Evolutionary conservation across 2,329 filamentous ascomycete genomes (phyloP).

Genomic region (Mycogone perniciosa): DNA sequence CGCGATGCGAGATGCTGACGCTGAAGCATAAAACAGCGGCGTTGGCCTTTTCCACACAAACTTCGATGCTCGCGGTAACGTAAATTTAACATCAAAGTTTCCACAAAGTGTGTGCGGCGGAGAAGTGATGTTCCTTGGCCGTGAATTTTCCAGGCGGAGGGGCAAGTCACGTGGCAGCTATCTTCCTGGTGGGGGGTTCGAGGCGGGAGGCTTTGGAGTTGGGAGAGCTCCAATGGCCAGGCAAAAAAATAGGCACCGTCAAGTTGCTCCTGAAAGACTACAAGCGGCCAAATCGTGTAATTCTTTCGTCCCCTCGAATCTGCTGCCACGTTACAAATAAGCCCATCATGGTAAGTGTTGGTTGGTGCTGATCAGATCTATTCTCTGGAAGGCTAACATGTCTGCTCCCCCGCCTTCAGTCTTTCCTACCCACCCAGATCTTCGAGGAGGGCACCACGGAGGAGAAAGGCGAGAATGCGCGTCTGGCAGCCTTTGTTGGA

Average conservation of each 20-base stretch:
- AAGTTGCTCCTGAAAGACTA: slow-evolving; percentile 9
- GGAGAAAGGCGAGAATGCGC: slow-evolving; percentile 98
- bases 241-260: slow-evolving; percentile 20
- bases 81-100: slow-evolving; percentile 36
- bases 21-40: no score
- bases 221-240: slow-evolving; percentile 2
- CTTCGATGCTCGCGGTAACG: slow-evolving; percentile 15
- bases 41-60: no score
- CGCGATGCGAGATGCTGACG: slow-evolving; percentile 1
- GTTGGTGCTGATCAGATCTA: no score
- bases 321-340: slow-evolving; percentile 15
- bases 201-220: slow-evolving; percentile 6
- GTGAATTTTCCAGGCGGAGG: slow-evolving; percentile 25
- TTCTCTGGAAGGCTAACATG: not conserved
- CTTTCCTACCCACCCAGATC: slow-evolving; percentile 90
- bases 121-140: slow-evolving; percentile 34
- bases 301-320: not conserved
- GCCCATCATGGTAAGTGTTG: slow-evolving; percentile 5
- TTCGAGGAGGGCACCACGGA: slow-evolving; percentile 95
- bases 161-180: slow-evolving; percentile 35
- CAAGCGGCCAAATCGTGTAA: not conserved
- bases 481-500: slow-evolving; percentile 95
- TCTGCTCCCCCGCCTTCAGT: slow-evolving; percentile 27
- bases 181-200: slow-evolving; percentile 19
- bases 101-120: slow-evolving; percentile 36